Base-by-base conservation (phyloP, 2,329 filamentous ascomycete genomes). In the Raffaelea deltoideospora region DNA sequence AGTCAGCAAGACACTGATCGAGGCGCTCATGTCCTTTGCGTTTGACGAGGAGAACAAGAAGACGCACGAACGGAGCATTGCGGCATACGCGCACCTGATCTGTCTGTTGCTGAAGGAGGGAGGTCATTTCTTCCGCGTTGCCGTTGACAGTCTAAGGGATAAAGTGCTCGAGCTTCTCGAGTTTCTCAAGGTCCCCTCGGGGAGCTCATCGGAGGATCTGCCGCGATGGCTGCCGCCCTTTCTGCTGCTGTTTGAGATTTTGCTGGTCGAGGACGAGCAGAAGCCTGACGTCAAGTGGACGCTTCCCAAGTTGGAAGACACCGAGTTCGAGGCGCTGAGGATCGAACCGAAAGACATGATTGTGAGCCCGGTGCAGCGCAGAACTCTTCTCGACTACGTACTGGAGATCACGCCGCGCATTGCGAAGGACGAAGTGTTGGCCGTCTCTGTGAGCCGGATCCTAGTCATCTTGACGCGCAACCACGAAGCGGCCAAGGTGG, bases 201-300 rank as follows among this genome's bases (percentile, higher is more conserved):
- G 76, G 20, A 72, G 78, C 38, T 66, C 79, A 4, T 62, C 69
- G 0, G 83, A 93, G 34, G 81, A 90, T 40, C 64, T 85, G n/a
- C 82, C 86, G 5, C 82, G 85, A 2, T 98, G 88, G 86, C 79
- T 96, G 44, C 82, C 85, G 11, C 87, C 90, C 50, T 76, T 96
- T 23, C 65, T 98, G 24, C 67, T 96, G 14, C 81, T 98, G 34
- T 68, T 96, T 34, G 90, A 99, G 62, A 82, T 82, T 37, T 65
- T 96, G 23, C 64, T 98, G n/a, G 79, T 81, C 13, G 82, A 93
- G 48, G 90, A 96, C 54, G 79, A 84, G 48, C 77, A 88, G 45
- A 86, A 87, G 3, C 63, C 70, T 5, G 72, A 81, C 41, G 78
- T 82, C 20, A 65, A 70, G 43, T 94, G 84, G 83, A 78, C 61